Percentiles rank a stretch among this genome's conserved stretches.
Evolutionary conservation across 768 basidiomycete genomes (phyloP).

Genomic region (Dentipellis fragilis): DNA sequence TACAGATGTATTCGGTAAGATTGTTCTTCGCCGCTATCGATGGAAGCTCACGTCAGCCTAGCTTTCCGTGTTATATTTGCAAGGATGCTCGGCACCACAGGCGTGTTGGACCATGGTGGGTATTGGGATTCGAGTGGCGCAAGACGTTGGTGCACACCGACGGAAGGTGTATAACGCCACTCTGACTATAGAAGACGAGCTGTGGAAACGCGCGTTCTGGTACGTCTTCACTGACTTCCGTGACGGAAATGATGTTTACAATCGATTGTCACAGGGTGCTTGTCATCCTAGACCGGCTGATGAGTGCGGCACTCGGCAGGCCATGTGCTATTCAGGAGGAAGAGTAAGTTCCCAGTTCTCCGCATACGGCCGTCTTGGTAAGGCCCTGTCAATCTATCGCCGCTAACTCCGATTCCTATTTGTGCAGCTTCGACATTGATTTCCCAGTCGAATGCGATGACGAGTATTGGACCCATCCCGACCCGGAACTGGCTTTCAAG

Average conservation of each 20-base stretch:
- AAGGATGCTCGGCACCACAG: constrained; percentile 37
- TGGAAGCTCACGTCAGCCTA: constrained; percentile 17
- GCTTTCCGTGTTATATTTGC: constrained; percentile 29
- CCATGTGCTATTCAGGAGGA: constrained; percentile 67
- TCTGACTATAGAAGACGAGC: constrained; percentile 50
- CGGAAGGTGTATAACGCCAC: constrained; percentile 28
- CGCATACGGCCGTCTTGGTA: too few species aligned
- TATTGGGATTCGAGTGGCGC: constrained; percentile 57
- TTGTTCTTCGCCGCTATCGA: constrained; percentile 16
- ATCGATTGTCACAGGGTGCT: constrained; percentile 30
- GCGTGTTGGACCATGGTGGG: constrained; percentile 48
- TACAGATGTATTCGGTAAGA: constrained; percentile 56
- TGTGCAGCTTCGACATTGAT: constrained; percentile 16
- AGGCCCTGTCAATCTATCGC: neutral
- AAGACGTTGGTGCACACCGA: constrained; percentile 71
- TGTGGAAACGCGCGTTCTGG: constrained; percentile 69
- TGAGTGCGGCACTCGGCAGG: constrained; percentile 49
- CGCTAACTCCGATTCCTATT: constrained; percentile 5
- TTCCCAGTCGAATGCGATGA: constrained; percentile 12
- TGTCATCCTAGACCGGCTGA: constrained; percentile 33
- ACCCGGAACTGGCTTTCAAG: constrained; percentile 30
- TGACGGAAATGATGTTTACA: neutral
- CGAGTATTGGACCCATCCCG: constrained; percentile 12
- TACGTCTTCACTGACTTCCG: constrained; percentile 13
- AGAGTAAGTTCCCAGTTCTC: constrained; percentile 36